Conservation (phyloP, 495 filamentous ascomycete genomes). For the Staphylotrichum tortipilum region DNA sequence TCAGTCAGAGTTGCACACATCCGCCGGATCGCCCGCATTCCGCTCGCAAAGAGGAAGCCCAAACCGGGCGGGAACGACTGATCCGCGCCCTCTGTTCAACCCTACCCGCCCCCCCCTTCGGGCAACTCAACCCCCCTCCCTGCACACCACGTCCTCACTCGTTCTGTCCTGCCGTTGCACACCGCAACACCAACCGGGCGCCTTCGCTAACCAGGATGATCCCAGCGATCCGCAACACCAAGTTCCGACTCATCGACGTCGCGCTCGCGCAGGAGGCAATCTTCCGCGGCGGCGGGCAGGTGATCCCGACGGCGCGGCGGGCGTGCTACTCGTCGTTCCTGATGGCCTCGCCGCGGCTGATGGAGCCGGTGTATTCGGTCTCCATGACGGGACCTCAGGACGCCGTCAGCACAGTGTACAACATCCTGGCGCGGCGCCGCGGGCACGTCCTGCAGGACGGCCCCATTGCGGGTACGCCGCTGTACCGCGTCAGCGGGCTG, state of each 20-base stretch:
- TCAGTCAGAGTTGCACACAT: neutral
- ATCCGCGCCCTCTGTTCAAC: neutral
- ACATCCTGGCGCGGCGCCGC: constrained; percentile 75
- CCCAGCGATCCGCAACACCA: constrained; percentile 86
- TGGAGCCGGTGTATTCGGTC: constrained; percentile 90
- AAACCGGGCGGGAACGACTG: neutral
- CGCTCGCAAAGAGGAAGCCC: neutral
- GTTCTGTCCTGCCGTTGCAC: too few species aligned
- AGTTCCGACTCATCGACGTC: constrained; percentile 89
- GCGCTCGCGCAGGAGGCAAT: constrained; percentile 81
- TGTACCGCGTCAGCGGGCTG: constrained; percentile 82
- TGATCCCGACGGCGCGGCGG: constrained; percentile 87
- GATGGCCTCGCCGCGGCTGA: constrained; percentile 90
- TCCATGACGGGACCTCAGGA: constrained; percentile 91
- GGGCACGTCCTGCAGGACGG: constrained; percentile 91
- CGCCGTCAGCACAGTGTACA: constrained; percentile 80
- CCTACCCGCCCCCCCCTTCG: neutral
- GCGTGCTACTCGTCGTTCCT: constrained; percentile 92
- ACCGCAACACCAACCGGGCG: neutral
- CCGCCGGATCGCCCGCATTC: neutral
- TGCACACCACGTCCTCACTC: neutral
- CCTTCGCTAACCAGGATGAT: too few species aligned
- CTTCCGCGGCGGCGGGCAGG: constrained; percentile 89
- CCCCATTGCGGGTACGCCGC: constrained; percentile 88
- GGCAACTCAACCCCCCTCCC: neutral